These are phyloP conservation scores for Lasiodiplodia gonubiensis DNA, from an alignment of 2,329 filamentous ascomycete species.

Conservation along the genomic window DNA sequence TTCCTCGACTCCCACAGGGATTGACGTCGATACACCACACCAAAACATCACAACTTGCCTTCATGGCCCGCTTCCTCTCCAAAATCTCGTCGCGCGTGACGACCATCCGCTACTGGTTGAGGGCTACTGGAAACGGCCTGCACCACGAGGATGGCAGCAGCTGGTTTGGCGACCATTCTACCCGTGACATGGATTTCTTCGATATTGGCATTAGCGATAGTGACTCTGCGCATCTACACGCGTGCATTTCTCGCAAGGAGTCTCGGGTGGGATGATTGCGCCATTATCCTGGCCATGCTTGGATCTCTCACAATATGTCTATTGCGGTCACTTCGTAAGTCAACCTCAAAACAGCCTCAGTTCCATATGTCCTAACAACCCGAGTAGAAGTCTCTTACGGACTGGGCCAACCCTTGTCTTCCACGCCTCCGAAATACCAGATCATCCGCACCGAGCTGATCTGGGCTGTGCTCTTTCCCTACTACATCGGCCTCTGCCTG, in stretches of 20 bases:
- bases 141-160: constrained; percentile 6
- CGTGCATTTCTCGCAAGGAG: constrained; percentile 16
- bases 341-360: too few relatives aligned
- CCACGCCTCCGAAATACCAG: neutral
- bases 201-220: constrained; percentile 8
- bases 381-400: constrained; percentile 6
- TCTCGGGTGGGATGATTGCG: constrained; percentile 24
- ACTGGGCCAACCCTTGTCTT: constrained; percentile 6
- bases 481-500: constrained; percentile 27
- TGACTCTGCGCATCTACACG: constrained; percentile 19
- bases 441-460: neutral
- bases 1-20: neutral
- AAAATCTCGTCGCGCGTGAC: constrained; percentile 16
- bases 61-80: constrained; percentile 14
- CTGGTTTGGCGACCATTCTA: constrained; percentile 1
- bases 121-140: neutral
- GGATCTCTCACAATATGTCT: constrained; percentile 8
- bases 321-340: constrained; percentile 14
- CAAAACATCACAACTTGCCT: neutral
- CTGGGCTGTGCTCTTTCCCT: constrained; percentile 22
- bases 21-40: neutral
- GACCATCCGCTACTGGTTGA: constrained; percentile 18
- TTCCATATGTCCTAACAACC: neutral
- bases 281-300: constrained; percentile 16
- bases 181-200: constrained; percentile 24